Base-by-base conservation (phyloP, 192 early-diverging fungal species). In the Coemansia sp. region DNA sequence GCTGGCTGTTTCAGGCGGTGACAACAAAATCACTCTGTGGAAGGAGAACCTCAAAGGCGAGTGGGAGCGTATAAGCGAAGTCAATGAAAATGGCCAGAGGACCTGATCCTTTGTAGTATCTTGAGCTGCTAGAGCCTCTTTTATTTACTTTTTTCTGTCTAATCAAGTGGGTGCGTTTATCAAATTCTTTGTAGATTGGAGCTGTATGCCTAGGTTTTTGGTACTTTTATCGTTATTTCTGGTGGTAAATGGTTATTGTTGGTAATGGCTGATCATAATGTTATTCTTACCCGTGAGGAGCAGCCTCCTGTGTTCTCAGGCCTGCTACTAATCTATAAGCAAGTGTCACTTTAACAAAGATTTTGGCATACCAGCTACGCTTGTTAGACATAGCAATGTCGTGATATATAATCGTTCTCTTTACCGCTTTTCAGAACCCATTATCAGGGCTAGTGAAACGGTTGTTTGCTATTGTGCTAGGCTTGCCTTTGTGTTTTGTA, bases 1-100 rank as follows among this genome's bases (percentile, higher is more conserved):
- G 38, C 79, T 99, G 61, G 98, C 98, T 6, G 98, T 99, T 11
- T 92, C 93, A 10, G 91, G 93, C 70, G 98, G 95, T 21, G 96
- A 99, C 76, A 98, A 98, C 85, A 95, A 92, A 84, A 86, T 99
- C 18, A 95, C 93, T 5, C 83, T 99, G 62, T 99, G 95, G 95
- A 97, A 97, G 77, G 95, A 98, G 85, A 93, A 91, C 73, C 70
- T 95, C 49, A 89, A 90, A 68, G 94, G 96, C 71, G 92, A 93
- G 47, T 99, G 92, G 91, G 91, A 91, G 70, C 86, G 89, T 57
- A 87, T 97, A 53, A 91, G 91, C 61, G 92, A 94, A 68, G 78
- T 94, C 9, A 76, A 85, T 49, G 80, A 77, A 64, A 74, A 70
- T 45, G 71, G 72, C 18, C 70, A 69, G 37, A 81, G 53, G 68